Percentiles rank a stretch among this genome's conserved stretches.
These are phyloP conservation scores for Mentha longifolia DNA, from an alignment of 257 asterid species.

Conservation along the genomic window DNA sequence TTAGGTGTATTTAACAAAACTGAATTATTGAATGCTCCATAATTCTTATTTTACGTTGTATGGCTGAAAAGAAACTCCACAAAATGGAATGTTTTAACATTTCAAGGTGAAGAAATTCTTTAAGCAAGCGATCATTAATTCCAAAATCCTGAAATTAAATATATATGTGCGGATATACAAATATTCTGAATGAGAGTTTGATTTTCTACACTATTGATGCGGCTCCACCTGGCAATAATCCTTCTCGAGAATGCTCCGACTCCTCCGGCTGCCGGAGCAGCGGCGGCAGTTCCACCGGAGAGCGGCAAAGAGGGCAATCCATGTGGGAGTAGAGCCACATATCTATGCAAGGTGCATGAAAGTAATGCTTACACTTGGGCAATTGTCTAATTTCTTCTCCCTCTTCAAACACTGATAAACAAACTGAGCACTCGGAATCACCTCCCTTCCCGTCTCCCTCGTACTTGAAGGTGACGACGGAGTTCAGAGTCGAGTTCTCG, in stretches of 20 bases:
- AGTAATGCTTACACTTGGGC: slow-evolving; percentile 64
- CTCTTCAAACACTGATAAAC: slow-evolving; percentile 68
- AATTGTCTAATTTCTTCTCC: slow-evolving; percentile 65
- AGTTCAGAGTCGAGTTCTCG: no score
- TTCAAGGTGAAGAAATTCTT: no score
- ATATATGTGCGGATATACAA: neutral
- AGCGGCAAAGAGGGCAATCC: slow-evolving; percentile 81
- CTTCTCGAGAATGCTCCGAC: slow-evolving; percentile 40
- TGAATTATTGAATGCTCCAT: no score
- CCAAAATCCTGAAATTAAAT: no score
- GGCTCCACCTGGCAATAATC: slow-evolving; percentile 30
- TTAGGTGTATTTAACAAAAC: no score
- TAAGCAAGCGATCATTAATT: no score
- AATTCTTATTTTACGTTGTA: no score
- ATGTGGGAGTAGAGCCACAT: slow-evolving; percentile 75
- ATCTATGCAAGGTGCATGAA: slow-evolving; percentile 79
- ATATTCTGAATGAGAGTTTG: neutral
- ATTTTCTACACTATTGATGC: slow-evolving; percentile 25
- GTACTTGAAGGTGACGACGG: slow-evolving; percentile 61
- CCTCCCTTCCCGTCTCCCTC: slow-evolving; percentile 39
- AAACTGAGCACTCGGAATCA: slow-evolving; percentile 59
- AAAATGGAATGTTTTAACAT: no score
- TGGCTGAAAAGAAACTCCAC: no score
- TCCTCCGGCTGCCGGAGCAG: slow-evolving; percentile 17
- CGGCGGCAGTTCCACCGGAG: slow-evolving; percentile 50